Evolutionary conservation across 2,329 filamentous ascomycete genomes (phyloP).

Genomic region (Cordyceps farinosa): DNA sequence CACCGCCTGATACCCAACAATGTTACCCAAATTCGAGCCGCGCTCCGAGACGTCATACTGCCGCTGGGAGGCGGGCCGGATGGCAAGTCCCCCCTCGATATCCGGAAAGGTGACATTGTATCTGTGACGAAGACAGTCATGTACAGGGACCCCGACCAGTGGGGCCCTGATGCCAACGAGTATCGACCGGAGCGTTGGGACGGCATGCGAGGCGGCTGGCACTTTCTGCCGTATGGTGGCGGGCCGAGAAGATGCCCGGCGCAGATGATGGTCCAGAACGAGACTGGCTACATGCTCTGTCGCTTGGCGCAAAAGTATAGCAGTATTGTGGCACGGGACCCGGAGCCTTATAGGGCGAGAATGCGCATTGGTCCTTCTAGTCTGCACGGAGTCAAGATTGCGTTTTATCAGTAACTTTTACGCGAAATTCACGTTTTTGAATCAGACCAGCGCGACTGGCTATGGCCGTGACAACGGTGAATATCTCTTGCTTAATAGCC

Average conservation of each 20-base stretch:
- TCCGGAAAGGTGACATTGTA: conserved; percentile 44
- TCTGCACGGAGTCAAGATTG: conserved; percentile 9
- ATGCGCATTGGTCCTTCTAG: conserved; percentile 11
- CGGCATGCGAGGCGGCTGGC: conserved; percentile 25
- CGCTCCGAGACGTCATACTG: conserved; percentile 41
- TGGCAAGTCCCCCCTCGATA: conserved; percentile 44
- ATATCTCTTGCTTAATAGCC: no score
- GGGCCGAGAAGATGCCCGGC: conserved; percentile 27
- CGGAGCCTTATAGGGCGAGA: neutral
- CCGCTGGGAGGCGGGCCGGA: conserved; percentile 49
- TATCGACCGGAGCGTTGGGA: conserved; percentile 40
- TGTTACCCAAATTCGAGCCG: neutral
- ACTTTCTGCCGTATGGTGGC: conserved; percentile 26
- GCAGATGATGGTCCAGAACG: conserved; percentile 25
- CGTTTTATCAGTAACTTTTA: conserved; percentile 7
- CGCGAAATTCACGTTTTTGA: no score
- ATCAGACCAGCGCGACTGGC: no score
- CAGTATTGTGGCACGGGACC: conserved; percentile 5
- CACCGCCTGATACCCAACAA: neutral
- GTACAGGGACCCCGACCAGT: conserved; percentile 37
- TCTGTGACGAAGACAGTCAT: conserved; percentile 42
- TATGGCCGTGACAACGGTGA: no score
- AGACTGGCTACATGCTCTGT: conserved; percentile 23
- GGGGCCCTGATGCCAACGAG: conserved; percentile 35
- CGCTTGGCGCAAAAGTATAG: conserved; percentile 23